Evolutionary conservation across 192 early-diverging fungal genomes (phyloP), one percentile per base, ranked within the genome.

Genomic region (Mortierella hygrophila): DNA sequence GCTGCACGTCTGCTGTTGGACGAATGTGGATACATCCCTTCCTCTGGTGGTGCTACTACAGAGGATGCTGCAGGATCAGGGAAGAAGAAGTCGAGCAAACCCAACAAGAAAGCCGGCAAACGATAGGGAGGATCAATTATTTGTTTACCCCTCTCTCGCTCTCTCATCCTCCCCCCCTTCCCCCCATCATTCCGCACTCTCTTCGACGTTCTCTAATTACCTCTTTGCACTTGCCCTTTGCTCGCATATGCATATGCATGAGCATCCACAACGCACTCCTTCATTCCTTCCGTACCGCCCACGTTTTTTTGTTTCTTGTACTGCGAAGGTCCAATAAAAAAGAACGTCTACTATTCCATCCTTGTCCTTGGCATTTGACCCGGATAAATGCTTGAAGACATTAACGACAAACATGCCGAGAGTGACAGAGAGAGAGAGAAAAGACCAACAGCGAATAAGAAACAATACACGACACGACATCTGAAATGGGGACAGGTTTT

Each of bases 1-100:
- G 91, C 89, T 26, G 97, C 96, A 1, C 79, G 96, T 29, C 90
- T 90, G 38, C 87, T 94, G 35, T 76, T 98, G 54, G 95, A 95
- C 68, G 79, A 91, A 2, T 91, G 91, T 72, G 95, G 96, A 1
- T 94, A 91, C 70, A 87, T 89, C 54, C 68, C 80, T n/a, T n/a
- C 60, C 29, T 65, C 60, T 13, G 60, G 60, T 32, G 29, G 26
- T 15, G 13, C 3, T 15, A 35, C 73, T 44, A 35, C 32, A 21
- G 47, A 65, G 38, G 32, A 9, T 37, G 74, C 38, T 21, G 44
- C 76, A 42, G 20, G 68, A 37, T 49, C 80, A 16, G 63, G 57
- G 16, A 82, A 82, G 40, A 82, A 82, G 47, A 81, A 77, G 38
- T 18, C 41, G 42, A 75, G 72, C 29, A 81, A 75, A 26, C 18